Percentiles rank a stretch among this genome's conserved stretches.
These are phyloP conservation scores for Aspergillus campestris DNA, from an alignment of 495 filamentous ascomycete species.

Conservation along the genomic window DNA sequence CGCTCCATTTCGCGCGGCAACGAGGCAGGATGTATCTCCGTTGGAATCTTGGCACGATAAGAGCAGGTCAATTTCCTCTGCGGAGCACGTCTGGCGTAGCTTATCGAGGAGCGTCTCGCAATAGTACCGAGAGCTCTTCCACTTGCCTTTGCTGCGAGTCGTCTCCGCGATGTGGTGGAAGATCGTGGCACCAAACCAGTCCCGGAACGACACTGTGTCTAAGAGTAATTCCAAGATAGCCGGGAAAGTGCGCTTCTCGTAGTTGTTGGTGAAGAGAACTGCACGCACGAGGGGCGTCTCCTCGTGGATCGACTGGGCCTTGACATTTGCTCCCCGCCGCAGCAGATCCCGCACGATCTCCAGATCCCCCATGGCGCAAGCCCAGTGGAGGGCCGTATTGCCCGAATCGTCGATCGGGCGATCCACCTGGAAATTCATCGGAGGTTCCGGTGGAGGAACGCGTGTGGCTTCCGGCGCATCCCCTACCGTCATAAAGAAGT, in stretches of 20 bases:
- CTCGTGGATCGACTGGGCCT: slow-evolving; percentile 62
- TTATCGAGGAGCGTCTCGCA: slow-evolving; percentile 83
- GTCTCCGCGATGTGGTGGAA: slow-evolving; percentile 89
- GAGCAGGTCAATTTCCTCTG: slow-evolving; percentile 58
- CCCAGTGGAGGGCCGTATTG: slow-evolving; percentile 93
- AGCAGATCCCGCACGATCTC: slow-evolving; percentile 81
- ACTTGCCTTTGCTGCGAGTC: slow-evolving; percentile 68
- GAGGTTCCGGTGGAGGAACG: slow-evolving; percentile 64
- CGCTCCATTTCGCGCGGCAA: slow-evolving; percentile 64
- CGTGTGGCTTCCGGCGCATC: slow-evolving; percentile 52
- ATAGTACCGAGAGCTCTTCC: slow-evolving; percentile 82
- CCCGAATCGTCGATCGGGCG: slow-evolving; percentile 80
- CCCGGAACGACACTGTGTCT: slow-evolving; percentile 63
- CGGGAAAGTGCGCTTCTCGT: slow-evolving; percentile 80
- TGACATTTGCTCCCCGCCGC: slow-evolving; percentile 57
- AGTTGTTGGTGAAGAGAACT: slow-evolving; percentile 92
- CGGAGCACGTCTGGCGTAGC: slow-evolving; percentile 57
- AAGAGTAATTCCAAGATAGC: slow-evolving; percentile 69
- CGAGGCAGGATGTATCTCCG: slow-evolving; percentile 82
- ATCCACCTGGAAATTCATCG: slow-evolving; percentile 75
- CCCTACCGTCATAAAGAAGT: slow-evolving; percentile 84
- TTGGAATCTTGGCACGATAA: slow-evolving; percentile 69
- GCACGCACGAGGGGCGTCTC: slow-evolving; percentile 94
- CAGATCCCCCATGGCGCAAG: slow-evolving; percentile 93
- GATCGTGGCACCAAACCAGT: slow-evolving; percentile 71